phyloP scores from a whole-genome alignment of 257 asterid species.

The Plantago major region DNA sequence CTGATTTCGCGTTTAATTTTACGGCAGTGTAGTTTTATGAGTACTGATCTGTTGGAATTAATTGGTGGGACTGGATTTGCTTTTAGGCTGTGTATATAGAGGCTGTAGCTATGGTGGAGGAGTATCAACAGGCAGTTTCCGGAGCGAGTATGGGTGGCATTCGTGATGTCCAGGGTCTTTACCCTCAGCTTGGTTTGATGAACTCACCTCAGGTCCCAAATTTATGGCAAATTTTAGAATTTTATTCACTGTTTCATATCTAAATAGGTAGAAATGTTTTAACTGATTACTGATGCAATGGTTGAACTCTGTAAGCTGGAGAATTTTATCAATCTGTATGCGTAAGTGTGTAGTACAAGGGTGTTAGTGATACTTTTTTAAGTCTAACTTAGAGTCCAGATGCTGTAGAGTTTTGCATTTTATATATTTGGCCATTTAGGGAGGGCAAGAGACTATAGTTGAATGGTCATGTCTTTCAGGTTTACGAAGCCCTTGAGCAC shows the following conservation, averaged over 20 bases:
- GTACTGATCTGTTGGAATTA: constrained; percentile 9
- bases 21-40: constrained; percentile 7
- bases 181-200: constrained; percentile 73
- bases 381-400: too few relatives aligned
- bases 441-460: constrained; percentile 8
- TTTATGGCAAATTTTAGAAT: constrained; percentile 3
- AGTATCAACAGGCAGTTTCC: constrained; percentile 81
- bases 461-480: constrained; percentile 33
- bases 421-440: constrained; percentile 13
- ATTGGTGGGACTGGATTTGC: constrained; percentile 9
- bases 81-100: constrained; percentile 75
- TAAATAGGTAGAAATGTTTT: neutral
- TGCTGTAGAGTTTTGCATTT: neutral
- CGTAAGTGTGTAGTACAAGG: too few relatives aligned
- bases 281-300: too few relatives aligned
- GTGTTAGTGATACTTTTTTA: too few relatives aligned
- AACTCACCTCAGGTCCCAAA: constrained; percentile 67
- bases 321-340: too few relatives aligned
- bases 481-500: constrained; percentile 72
- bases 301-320: too few relatives aligned
- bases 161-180: constrained; percentile 70
- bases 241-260: neutral
- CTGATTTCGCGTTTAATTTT: constrained; percentile 1
- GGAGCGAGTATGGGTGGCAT: constrained; percentile 64
- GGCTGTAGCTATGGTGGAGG: constrained; percentile 94